Evolutionary conservation across 495 filamentous ascomycete genomes (phyloP).

Genomic region (Daldinia caldariorum): DNA sequence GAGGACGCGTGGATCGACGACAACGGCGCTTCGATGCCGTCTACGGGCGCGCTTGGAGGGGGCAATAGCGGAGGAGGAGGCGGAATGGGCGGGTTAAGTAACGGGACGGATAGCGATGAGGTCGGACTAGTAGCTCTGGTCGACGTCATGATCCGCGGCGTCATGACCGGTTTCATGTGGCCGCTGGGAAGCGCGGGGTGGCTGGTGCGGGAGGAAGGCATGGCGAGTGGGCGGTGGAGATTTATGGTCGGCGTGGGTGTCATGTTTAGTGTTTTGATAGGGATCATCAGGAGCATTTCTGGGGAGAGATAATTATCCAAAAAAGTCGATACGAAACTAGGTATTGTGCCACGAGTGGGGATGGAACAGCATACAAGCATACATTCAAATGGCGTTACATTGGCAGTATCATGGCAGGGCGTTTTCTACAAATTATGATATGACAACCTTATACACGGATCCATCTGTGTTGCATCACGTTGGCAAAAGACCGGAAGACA

Average conservation of each 20-base stretch:
- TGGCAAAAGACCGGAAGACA: slow-evolving; percentile 18
- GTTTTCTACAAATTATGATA: slow-evolving; percentile 7
- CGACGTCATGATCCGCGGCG: slow-evolving; percentile 89
- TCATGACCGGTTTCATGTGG: slow-evolving; percentile 93
- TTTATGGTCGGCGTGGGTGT: slow-evolving; percentile 86
- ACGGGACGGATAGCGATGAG: slow-evolving; percentile 61
- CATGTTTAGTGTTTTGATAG: slow-evolving; percentile 58
- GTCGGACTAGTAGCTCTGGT: slow-evolving; percentile 56
- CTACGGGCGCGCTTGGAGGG: slow-evolving; percentile 32
- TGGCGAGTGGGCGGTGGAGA: slow-evolving; percentile 83
- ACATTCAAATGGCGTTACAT: slow-evolving; percentile 42
- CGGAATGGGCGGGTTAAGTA: slow-evolving; percentile 41
- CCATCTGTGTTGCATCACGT: neutral
- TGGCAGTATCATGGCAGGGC: slow-evolving; percentile 14
- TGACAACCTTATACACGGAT: neutral
- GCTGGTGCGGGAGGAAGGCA: slow-evolving; percentile 86
- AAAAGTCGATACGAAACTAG: neutral
- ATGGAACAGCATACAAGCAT: slow-evolving; percentile 1
- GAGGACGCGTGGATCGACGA: slow-evolving; percentile 96
- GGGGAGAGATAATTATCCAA: slow-evolving; percentile 40
- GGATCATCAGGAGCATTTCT: slow-evolving; percentile 54
- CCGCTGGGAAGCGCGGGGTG: slow-evolving; percentile 85
- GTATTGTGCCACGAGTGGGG: too few species aligned
- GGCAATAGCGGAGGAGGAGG: slow-evolving; percentile 48
- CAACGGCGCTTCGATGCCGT: slow-evolving; percentile 58